phyloP scores from a whole-genome alignment of 306 rosid genomes.

The Sechiopsis laciniata region DNA sequence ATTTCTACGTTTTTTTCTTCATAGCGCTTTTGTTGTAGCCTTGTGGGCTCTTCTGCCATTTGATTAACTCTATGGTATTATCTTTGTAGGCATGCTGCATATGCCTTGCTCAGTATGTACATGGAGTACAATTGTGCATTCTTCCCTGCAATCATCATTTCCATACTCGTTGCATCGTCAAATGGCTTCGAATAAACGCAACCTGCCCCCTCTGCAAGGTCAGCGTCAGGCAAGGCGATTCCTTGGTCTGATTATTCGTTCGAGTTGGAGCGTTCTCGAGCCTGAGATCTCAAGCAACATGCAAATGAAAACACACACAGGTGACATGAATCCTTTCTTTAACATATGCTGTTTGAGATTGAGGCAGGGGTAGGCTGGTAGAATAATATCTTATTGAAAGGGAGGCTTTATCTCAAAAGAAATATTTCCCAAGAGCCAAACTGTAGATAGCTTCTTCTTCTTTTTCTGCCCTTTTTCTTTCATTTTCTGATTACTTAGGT shows the following conservation, averaged over 20 bases:
- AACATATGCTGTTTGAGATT: slow-evolving; percentile 1
- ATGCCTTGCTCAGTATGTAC: slow-evolving; percentile 59
- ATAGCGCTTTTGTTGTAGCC: not conserved
- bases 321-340: not conserved
- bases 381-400: not conserved
- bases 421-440: not conserved
- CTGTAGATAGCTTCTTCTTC: slow-evolving; percentile 7
- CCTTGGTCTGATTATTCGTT: slow-evolving; percentile 47
- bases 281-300: not conserved
- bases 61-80: slow-evolving; percentile 3
- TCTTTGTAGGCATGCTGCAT: slow-evolving; percentile 65
- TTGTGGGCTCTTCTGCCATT: not conserved
- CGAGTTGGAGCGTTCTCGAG: not conserved
- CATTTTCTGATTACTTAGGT: slow-evolving; percentile 10
- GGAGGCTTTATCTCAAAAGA: not conserved
- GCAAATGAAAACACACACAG: slow-evolving; percentile 9
- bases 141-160: slow-evolving; percentile 82
- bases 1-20: not conserved
- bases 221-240: slow-evolving; percentile 50
- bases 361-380: not conserved
- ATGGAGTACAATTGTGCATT: slow-evolving; percentile 59
- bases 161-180: slow-evolving; percentile 71
- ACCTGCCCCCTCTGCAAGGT: slow-evolving; percentile 86
- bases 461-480: not conserved
- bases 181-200: slow-evolving; percentile 73